A percentile compares a stretch with the other conserved stretches of the same genome.
Evolutionary conservation across 352 stramenopile species (phyloP).

Genomic region (Pythium angustatum): DNA sequence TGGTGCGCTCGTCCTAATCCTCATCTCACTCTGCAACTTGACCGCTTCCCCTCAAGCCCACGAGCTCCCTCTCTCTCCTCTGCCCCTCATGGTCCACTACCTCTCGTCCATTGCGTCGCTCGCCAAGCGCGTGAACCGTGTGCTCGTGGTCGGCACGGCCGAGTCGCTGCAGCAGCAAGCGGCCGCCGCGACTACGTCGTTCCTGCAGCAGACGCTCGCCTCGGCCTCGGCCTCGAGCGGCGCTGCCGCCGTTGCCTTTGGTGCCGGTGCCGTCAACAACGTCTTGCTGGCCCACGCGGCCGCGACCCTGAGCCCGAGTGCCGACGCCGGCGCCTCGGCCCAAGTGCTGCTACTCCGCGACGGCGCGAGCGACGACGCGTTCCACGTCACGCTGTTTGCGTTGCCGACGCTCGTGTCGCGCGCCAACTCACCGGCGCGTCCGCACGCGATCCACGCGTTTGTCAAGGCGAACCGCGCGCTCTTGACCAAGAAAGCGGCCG

Average conservation of each 20-base stretch:
- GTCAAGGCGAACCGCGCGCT: conserved; percentile 51
- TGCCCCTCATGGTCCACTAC: conserved; percentile 43
- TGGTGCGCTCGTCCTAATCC: not conserved
- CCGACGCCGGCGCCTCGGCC: conserved; percentile 48
- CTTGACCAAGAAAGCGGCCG: conserved; percentile 23
- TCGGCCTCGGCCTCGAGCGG: conserved; percentile 24
- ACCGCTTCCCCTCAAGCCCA: not conserved
- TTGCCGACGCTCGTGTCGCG: conserved; percentile 65
- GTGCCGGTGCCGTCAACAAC: conserved; percentile 36
- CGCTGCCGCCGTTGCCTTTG: conserved; percentile 32
- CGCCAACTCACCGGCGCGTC: conserved; percentile 68
- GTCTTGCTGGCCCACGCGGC: conserved; percentile 57
- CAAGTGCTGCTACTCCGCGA: conserved; percentile 49
- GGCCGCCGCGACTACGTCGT: conserved; percentile 23
- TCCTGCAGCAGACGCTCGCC: conserved; percentile 44
- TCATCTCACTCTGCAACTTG: conserved; percentile 22
- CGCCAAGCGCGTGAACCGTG: conserved; percentile 44
- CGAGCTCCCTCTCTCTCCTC: not conserved
- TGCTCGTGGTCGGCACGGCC: conserved; percentile 51
- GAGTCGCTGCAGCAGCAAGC: conserved; percentile 45
- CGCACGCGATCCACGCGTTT: conserved; percentile 73
- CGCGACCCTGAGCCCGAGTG: conserved; percentile 36
- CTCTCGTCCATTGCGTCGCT: conserved; percentile 21
- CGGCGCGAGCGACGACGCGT: conserved; percentile 22
- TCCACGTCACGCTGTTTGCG: conserved; percentile 57